Base-by-base conservation (phyloP, 2,329 filamentous ascomycete species). In the Pestalotiopsis sp. region DNA sequence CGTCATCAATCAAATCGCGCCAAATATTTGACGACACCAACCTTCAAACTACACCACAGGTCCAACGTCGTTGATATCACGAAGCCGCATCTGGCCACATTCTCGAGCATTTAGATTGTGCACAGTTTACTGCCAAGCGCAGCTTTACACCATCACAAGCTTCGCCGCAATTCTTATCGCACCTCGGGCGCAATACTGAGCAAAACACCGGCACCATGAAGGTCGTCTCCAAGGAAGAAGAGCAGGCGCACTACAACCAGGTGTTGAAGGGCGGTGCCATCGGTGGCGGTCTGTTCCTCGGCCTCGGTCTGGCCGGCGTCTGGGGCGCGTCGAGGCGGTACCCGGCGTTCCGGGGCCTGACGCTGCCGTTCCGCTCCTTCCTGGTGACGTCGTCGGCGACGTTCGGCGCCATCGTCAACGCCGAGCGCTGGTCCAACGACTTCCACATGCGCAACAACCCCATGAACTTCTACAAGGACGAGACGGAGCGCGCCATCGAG, bases 191-290 rank as follows among this genome's bases (percentile, higher is more conserved):
- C 61, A 64, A 23, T n/a, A 45, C 38, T 14, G 13, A 64, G 12
- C 41, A 23, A 31, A 49, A 64, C 14, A 11, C 23, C 38, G 14
- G 75, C 81, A 86, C 64, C 72, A 99, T 98, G 96, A 98, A 98
- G 91, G 86, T 98, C 78, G 88, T 98, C 79, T 97, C 93, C 76
- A 94, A 95, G 80, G 94, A 98, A 88, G 93, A 98, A 84, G 95
- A 98, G 83, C 80, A 86, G 70, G 93, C 88, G 66, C 95, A 98
- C 87, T 97, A 97, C 88, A 83, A 86, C 79, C 85, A 88, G 69
- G 96, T 97, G 70, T 78, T 98, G 74, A 91, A 90, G 79, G 95
- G 94, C 73, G 95, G 96, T 75, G 77, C 90, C 72, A 81, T 92
- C 72, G 96, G 95, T 73, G 93, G 93, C 72, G 66, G 86, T 13